Evolutionary conservation across 75 land plant genomes (phyloP), one percentile per base, ranked within the genome.

Genomic region (Picea sitchensis): DNA sequence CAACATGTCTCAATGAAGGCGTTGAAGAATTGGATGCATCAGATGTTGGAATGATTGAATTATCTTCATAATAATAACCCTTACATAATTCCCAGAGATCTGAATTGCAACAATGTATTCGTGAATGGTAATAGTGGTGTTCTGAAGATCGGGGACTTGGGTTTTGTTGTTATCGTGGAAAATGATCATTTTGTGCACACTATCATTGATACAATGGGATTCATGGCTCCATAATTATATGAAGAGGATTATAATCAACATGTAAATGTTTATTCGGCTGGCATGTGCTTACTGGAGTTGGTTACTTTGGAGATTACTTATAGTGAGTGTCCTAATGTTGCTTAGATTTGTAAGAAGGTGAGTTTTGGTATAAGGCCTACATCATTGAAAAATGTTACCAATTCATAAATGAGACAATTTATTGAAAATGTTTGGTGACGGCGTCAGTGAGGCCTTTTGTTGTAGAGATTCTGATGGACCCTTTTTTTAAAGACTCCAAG

Each of bases 161-260:
- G 92, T 14, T 73, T 91, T 59, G 92, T 93, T 64, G 86, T 88
- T 17, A 82, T 81, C 3, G 83, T 91, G 3, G 89, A 81, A 4
- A 86, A 77, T 74, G 83, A 81, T 79, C 90, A 82, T 65, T 62
- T 69, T 20, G 91, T 89, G 13, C 95, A 93, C 61, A 82, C 93
- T 6, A 63, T 91, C 15, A 71, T 93, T 7, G 95, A 93, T 6
- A 93, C 95, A 56, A 93, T 93, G 18, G 95, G 89, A 84, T 93
- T 84, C 84, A 93, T 93, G 95, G 95, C 95, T 21, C 95, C 95
- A 11, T 93, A 93, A 82, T 83, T 91, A 65, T 93, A 89, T 74
- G 88, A 91, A 36, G 93, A 91, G 26, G 26, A 26, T 26, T 26
- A 26, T 26, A 26, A 26, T 26, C 26, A 26, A 26, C 26, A 26